A percentile compares a stretch with the other conserved stretches of the same genome.
Evolutionary conservation across 2,329 filamentous ascomycete species (phyloP).

Genomic region (Beauveria sp.): DNA sequence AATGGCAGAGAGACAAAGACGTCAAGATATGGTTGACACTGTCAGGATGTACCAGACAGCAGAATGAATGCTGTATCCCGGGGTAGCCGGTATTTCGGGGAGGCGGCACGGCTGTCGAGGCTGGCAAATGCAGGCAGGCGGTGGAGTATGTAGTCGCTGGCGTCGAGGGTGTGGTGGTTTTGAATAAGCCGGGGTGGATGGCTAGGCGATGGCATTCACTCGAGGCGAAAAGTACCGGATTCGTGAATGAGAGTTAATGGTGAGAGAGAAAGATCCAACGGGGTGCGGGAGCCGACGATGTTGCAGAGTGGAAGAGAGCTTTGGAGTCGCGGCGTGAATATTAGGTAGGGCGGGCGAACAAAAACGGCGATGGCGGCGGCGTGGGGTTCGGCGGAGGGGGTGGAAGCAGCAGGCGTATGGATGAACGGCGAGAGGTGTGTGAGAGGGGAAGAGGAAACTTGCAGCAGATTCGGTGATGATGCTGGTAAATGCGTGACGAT

Average conservation of each 20-base stretch:
- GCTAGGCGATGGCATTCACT: too few relatives aligned
- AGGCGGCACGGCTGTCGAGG: not conserved
- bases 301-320: not conserved
- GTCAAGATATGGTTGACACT: not conserved
- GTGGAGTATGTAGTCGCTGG: not conserved
- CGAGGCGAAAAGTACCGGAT: too few relatives aligned
- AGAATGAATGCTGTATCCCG: not conserved
- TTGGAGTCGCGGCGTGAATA: not conserved
- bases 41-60: not conserved
- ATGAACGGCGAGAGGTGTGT: not conserved
- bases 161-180: not conserved
- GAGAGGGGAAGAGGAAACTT: not conserved
- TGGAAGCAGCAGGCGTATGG: not conserved
- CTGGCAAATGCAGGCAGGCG: not conserved
- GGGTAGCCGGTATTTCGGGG: not conserved
- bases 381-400: constrained; percentile 5
- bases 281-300: not conserved
- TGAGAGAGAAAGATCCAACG: too few relatives aligned
- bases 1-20: not conserved
- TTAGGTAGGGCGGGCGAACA: not conserved
- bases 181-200: not conserved
- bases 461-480: too few relatives aligned
- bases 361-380: constrained; percentile 9
- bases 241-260: not conserved
- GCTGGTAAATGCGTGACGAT: too few relatives aligned